Conservation (phyloP, 2,329 filamentous ascomycete genomes). For the Microsporum canis region DNA sequence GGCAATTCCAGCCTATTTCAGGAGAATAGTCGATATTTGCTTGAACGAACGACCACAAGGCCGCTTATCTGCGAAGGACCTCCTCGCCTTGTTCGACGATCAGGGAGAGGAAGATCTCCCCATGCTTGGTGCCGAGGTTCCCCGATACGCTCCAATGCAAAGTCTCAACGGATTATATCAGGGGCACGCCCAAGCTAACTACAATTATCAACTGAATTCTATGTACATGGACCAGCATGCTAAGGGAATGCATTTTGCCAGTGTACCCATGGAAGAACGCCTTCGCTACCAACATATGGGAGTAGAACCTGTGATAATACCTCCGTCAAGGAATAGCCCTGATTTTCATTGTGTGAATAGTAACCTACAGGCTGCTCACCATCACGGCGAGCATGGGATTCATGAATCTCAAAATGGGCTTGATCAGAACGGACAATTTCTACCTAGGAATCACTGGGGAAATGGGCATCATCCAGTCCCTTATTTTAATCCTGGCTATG, state of each 20-base stretch:
- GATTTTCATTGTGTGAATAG: background rate
- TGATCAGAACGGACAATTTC: background rate
- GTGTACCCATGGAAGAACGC: background rate
- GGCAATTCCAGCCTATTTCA: slow-evolving; percentile 65
- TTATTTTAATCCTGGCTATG: background rate
- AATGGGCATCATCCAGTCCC: background rate
- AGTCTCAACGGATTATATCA: background rate
- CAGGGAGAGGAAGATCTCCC: slow-evolving; percentile 44
- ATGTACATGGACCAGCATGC: background rate
- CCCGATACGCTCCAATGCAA: background rate
- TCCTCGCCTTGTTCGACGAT: slow-evolving; percentile 44
- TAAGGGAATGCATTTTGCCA: background rate
- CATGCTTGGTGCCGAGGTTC: background rate
- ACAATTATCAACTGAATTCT: background rate
- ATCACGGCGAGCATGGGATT: background rate
- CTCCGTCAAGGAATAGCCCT: background rate
- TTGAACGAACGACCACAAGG: slow-evolving; percentile 61
- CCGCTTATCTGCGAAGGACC: slow-evolving; percentile 59
- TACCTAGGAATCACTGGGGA: background rate
- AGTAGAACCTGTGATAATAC: background rate
- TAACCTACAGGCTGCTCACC: background rate
- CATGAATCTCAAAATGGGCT: background rate
- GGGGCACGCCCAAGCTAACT: background rate
- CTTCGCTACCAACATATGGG: background rate
- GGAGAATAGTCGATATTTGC: slow-evolving; percentile 62